Percentiles rank a stretch among this genome's conserved stretches.
phyloP scores from a whole-genome alignment of 352 stramenopile genomes.

The Phytophthora vignae region DNA sequence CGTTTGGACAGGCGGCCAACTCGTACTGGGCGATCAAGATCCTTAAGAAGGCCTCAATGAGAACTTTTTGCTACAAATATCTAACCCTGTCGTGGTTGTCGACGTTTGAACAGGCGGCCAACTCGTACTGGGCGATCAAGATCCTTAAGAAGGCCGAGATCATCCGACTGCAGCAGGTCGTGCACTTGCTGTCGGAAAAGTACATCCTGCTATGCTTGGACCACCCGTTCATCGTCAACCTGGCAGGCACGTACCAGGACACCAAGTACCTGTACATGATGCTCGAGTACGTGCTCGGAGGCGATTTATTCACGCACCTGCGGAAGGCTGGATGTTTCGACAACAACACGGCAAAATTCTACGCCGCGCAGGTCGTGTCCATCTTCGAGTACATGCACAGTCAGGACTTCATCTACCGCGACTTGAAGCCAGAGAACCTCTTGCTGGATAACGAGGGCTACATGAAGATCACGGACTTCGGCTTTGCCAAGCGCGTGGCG shows the following conservation, averaged over 20 bases:
- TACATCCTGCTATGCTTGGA: slow-evolving; percentile 92
- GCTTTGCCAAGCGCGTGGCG: slow-evolving; percentile 93
- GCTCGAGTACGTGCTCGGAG: slow-evolving; percentile 97
- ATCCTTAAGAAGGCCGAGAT: slow-evolving; percentile 98
- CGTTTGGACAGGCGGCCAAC: too few relatives aligned
- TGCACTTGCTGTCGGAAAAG: slow-evolving; percentile 98
- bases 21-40: too few relatives aligned
- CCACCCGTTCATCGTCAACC: slow-evolving; percentile 98
- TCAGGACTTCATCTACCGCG: slow-evolving; percentile 98
- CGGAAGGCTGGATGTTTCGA: slow-evolving; percentile 95
- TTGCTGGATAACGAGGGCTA: slow-evolving; percentile 95
- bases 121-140: slow-evolving; percentile 97
- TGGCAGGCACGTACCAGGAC: slow-evolving; percentile 95
- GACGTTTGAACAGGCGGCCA: slow-evolving; percentile 63
- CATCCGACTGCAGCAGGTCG: slow-evolving; percentile 96
- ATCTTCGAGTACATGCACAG: slow-evolving; percentile 98
- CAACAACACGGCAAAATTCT: slow-evolving; percentile 93
- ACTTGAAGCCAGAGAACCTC: slow-evolving; percentile 96
- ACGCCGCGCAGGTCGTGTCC: slow-evolving; percentile 93
- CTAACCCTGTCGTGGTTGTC: neutral
- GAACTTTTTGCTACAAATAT: too few relatives aligned
- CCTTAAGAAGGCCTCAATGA: too few relatives aligned
- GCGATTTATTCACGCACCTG: slow-evolving; percentile 98
- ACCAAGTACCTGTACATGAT: slow-evolving; percentile 97
- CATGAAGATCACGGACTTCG: slow-evolving; percentile 97